Base-by-base conservation (phyloP, 2,329 filamentous ascomycete species). In the Hymenoscyphus repandus region DNA sequence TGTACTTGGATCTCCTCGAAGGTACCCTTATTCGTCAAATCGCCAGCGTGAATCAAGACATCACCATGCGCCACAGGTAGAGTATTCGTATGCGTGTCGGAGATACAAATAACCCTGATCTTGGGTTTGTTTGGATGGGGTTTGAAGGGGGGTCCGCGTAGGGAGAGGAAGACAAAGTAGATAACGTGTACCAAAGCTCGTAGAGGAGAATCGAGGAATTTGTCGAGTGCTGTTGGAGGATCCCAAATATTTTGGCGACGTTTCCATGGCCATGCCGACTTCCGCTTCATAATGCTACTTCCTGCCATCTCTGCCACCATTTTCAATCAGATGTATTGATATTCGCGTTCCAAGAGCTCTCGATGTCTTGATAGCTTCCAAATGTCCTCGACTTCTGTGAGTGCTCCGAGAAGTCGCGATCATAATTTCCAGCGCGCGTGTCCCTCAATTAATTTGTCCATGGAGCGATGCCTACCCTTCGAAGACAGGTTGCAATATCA, bases 1-100 rank as follows among this genome's bases (percentile, higher is more conserved):
- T 93, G 86, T n/a, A 72, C 73, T 71, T 96, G 90, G 50, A 97
- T 83, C 54, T 90, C 85, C 11, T 74, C 73, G 0, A 81, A 77
- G 7, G 82, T 86, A 36, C 92, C 92, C 18, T 74, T 73, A 59
- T 89, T 83, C 48, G 85, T 86, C 62, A 96, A 74, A 70, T 97
- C 92, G 34, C 92, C 92, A 2, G 90, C 88, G 65, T 96, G 92
- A 60, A 97, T 86, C 44, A 97, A 79, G 18, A 96, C 74, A 67
- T 96, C 90, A 50, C 90, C 91, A 9, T 77, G 69, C 0, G 90
- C 90, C 1, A 95, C 74, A n/a, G 74, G 60, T 6, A 80, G 71
- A 9, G 75, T 75, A 38, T 78, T 74, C 53, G 80, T 82, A 70
- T 96, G 92, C 0, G 92, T 96, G 70, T 96, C 92, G 9, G 90